phyloP scores from a whole-genome alignment of 805 yeast genomes.

The Candida pseudoglaebosa region DNA sequence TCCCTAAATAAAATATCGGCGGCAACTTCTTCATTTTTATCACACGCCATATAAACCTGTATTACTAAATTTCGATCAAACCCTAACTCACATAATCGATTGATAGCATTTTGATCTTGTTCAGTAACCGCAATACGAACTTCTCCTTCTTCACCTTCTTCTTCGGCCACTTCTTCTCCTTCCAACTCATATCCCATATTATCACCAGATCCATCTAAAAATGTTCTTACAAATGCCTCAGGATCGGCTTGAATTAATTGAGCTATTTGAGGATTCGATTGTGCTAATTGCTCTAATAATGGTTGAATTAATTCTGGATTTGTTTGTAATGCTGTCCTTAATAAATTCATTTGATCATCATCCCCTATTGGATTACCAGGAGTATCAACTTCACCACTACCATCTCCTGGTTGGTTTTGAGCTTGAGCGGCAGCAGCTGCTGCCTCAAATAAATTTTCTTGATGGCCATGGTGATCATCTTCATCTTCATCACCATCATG shows the following conservation, averaged over 20 bases:
- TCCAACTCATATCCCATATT: slow-evolving; percentile 40
- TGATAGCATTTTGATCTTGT: slow-evolving; percentile 86
- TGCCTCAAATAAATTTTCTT: slow-evolving; percentile 53
- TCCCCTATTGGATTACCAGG: slow-evolving; percentile 38
- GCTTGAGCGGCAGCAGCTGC: slow-evolving; percentile 37
- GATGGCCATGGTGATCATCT: slow-evolving; percentile 27
- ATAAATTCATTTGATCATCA: slow-evolving; percentile 46
- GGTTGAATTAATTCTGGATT: slow-evolving; percentile 89
- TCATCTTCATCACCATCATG: slow-evolving; percentile 27
- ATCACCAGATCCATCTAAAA: slow-evolving; percentile 58
- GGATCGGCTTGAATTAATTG: slow-evolving; percentile 78
- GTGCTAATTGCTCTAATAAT: slow-evolving; percentile 74
- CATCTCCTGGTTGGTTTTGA: slow-evolving; percentile 27
- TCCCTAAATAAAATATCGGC: slow-evolving; percentile 80
- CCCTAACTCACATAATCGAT: slow-evolving; percentile 86
- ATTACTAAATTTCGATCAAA: slow-evolving; percentile 83
- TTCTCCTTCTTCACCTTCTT: slow-evolving; percentile 30
- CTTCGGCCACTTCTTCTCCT: slow-evolving; percentile 34
- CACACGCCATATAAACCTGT: slow-evolving; percentile 96
- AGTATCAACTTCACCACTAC: slow-evolving; percentile 23
- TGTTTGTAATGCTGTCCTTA: slow-evolving; percentile 75
- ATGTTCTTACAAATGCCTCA: slow-evolving; percentile 76
- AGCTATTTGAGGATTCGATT: slow-evolving; percentile 80
- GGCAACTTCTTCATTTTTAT: slow-evolving; percentile 93
- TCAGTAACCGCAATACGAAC: slow-evolving; percentile 63